Evolutionary conservation across 768 basidiomycete genomes (phyloP).

Genomic region (Boletus reticuloceps): DNA sequence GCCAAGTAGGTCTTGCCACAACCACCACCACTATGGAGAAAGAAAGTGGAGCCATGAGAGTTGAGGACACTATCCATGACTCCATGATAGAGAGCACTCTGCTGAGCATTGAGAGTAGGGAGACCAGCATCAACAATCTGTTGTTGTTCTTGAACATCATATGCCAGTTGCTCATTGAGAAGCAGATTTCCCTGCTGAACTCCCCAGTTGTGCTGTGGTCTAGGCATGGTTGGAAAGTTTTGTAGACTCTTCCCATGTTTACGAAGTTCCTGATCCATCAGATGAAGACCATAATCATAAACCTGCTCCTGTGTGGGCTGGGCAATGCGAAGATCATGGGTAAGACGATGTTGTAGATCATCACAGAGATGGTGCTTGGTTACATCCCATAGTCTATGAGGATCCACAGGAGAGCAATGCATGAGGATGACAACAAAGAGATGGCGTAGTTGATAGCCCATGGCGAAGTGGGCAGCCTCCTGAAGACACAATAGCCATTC

Average conservation of each 20-base stretch:
- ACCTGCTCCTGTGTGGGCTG: not conserved
- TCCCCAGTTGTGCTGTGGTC: conserved; percentile 1
- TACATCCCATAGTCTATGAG: conserved; percentile 11
- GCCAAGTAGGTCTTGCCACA: not conserved
- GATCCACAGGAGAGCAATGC: conserved; percentile 24
- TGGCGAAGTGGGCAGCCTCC: conserved; percentile 30
- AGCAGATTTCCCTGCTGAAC: conserved; percentile 14
- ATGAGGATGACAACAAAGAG: not conserved
- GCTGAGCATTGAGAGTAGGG: not conserved
- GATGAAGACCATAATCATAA: not conserved
- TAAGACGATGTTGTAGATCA: not conserved
- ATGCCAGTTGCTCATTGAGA: conserved; percentile 9
- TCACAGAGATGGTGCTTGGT: conserved; percentile 2
- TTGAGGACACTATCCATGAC: not conserved
- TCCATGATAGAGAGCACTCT: not conserved
- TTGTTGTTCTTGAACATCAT: not conserved
- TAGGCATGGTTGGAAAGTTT: not conserved
- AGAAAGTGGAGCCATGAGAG: conserved; percentile 22
- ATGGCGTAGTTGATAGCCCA: not conserved
- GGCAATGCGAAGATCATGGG: not conserved
- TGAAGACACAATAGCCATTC: conserved; percentile 43
- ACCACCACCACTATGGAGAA: conserved; percentile 34
- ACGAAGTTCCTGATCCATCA: not conserved
- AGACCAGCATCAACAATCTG: not conserved
- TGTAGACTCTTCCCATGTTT: not conserved